Evolutionary conservation across 345 rosid genomes (phyloP).

Genomic region (Eucalyptus erythrocorys): DNA sequence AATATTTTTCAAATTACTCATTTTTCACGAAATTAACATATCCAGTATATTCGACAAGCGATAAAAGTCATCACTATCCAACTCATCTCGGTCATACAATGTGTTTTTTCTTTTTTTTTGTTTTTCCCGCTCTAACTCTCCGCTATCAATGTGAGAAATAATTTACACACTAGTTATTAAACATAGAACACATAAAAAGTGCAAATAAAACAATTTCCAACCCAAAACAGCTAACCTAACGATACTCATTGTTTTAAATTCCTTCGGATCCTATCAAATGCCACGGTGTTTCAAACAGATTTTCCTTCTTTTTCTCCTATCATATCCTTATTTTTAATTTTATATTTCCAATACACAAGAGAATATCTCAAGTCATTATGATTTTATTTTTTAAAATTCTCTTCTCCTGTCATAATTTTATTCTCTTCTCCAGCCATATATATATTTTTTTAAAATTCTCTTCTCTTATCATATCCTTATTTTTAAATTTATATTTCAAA

Average conservation of each 20-base stretch:
- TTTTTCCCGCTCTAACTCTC: too few relatives aligned
- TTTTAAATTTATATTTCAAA: too few relatives aligned
- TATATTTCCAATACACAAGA: background rate
- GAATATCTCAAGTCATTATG: background rate
- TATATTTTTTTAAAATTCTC: too few relatives aligned
- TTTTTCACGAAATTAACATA: accelerated
- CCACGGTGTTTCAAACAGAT: background rate
- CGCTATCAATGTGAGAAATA: accelerated
- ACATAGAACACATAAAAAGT: too few relatives aligned
- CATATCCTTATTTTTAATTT: background rate
- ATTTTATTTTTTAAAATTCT: background rate
- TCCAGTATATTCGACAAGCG: accelerated
- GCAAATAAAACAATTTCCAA: background rate
- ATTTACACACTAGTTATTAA: too few relatives aligned
- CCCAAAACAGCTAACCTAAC: background rate
- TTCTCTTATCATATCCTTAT: too few relatives aligned
- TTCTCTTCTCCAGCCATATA: too few relatives aligned
- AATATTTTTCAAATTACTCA: too few relatives aligned
- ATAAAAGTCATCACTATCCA: background rate
- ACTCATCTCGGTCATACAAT: accelerated
- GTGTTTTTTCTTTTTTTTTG: background rate
- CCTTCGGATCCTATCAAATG: background rate
- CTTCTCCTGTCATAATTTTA: background rate
- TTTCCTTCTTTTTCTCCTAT: background rate
- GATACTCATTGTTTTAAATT: background rate